Percentiles rank a stretch among this genome's conserved stretches.
phyloP scores from a whole-genome alignment of 495 filamentous ascomycete species.

The Penicillium atrosanguineum region DNA sequence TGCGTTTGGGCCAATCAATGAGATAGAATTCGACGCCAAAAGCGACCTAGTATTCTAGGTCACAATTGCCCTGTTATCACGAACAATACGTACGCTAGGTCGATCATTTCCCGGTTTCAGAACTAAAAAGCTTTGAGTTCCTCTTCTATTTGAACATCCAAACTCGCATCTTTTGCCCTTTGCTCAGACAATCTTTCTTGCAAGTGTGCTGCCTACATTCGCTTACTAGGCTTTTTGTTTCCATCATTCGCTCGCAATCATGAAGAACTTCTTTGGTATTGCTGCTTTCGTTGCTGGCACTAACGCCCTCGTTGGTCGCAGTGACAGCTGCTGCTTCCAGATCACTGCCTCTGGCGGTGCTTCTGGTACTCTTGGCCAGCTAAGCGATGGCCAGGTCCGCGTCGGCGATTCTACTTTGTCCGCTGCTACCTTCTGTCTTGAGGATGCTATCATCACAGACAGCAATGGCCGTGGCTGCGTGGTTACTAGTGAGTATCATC shows the following conservation, averaged over 20 bases:
- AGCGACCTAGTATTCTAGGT: too few relatives aligned
- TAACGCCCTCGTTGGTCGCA: conserved; percentile 40
- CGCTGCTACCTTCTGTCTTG: conserved; percentile 45
- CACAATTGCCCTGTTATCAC: too few relatives aligned
- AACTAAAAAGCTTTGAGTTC: too few relatives aligned
- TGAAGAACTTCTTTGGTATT: conserved; percentile 35
- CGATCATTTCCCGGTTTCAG: too few relatives aligned
- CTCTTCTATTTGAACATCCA: too few relatives aligned
- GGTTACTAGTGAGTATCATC: background rate
- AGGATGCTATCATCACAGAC: conserved; percentile 51
- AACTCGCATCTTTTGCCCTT: too few relatives aligned
- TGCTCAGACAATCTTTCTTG: too few relatives aligned
- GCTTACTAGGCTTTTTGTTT: too few relatives aligned
- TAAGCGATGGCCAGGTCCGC: conserved; percentile 54
- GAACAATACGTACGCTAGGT: too few relatives aligned
- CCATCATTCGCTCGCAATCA: conserved; percentile 9
- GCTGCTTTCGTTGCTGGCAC: conserved; percentile 38
- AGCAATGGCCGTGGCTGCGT: conserved; percentile 54
- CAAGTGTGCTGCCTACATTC: too few relatives aligned
- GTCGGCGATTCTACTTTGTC: conserved; percentile 41
- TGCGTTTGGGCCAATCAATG: too few relatives aligned
- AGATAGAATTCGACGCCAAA: too few relatives aligned
- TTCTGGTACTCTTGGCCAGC: conserved; percentile 51
- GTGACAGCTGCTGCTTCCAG: conserved; percentile 49
- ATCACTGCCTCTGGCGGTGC: conserved; percentile 45